These are phyloP conservation scores for Penicillium waksmanii DNA, from an alignment of 495 filamentous ascomycete genomes.

Conservation along the genomic window DNA sequence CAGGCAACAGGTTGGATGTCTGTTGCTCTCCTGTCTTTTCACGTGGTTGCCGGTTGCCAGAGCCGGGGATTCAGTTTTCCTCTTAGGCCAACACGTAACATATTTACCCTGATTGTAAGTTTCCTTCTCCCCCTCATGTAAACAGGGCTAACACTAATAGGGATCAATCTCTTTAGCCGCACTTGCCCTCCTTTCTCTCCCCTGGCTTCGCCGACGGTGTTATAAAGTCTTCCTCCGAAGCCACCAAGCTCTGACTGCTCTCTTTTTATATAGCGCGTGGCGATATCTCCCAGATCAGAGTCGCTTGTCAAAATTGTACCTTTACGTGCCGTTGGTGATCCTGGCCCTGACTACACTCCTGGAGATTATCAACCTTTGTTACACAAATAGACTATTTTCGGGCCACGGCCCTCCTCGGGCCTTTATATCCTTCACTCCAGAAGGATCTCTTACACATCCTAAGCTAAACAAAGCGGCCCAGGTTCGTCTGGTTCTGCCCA, in stretches of 20 bases:
- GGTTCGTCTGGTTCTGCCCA: slow-evolving; percentile 27
- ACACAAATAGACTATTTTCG: slow-evolving; percentile 34
- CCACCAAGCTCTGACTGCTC: slow-evolving; percentile 31
- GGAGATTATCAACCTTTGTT: slow-evolving; percentile 24
- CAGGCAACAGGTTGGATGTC: slow-evolving; percentile 25
- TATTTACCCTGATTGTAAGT: background rate
- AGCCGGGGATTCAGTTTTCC: background rate
- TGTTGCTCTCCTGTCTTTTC: slow-evolving; percentile 23
- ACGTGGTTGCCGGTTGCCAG: background rate
- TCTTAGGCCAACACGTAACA: slow-evolving; percentile 7
- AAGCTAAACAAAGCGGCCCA: slow-evolving; percentile 18
- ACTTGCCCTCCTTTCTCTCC: slow-evolving; percentile 26
- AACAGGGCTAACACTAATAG: background rate
- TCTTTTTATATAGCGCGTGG: slow-evolving; percentile 34
- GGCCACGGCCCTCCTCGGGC: slow-evolving; percentile 21
- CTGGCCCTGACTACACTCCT: slow-evolving; percentile 25
- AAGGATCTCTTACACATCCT: slow-evolving; percentile 4
- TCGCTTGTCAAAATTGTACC: slow-evolving; percentile 23
- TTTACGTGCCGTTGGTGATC: slow-evolving; percentile 29
- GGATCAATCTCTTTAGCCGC: slow-evolving; percentile 15
- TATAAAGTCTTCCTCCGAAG: slow-evolving; percentile 41
- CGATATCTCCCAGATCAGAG: slow-evolving; percentile 20
- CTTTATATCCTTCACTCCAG: slow-evolving; percentile 21
- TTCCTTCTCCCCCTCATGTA: background rate
- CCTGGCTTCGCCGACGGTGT: slow-evolving; percentile 24